A percentile compares a stretch with the other conserved stretches of the same genome.
phyloP scores from a whole-genome alignment of 768 basidiomycete genomes.

The Suillus paluster region DNA sequence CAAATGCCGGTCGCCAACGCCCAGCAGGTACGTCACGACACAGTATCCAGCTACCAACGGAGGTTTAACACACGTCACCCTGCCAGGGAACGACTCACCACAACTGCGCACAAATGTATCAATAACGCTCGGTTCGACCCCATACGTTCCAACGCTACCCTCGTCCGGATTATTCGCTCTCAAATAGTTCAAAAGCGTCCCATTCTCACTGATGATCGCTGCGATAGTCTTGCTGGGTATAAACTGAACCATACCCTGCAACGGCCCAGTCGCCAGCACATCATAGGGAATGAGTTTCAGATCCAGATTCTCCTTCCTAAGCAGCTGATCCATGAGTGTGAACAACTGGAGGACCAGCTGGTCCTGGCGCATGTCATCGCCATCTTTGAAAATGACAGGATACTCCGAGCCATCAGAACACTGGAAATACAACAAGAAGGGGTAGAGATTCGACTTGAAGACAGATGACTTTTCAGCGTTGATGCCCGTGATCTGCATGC shows the following conservation, averaged over 20 bases:
- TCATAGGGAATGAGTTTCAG: constrained; percentile 89
- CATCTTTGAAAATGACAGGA: constrained; percentile 98
- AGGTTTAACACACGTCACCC: constrained; percentile 16
- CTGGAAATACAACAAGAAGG: constrained; percentile 91
- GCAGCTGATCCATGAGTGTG: constrained; percentile 93
- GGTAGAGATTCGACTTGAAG: constrained; percentile 97
- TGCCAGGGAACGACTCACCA: constrained; percentile 57
- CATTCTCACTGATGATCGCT: constrained; percentile 90
- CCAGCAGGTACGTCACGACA: constrained; percentile 93
- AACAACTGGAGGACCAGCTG: constrained; percentile 97
- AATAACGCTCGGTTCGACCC: constrained; percentile 91
- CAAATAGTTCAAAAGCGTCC: constrained; percentile 87
- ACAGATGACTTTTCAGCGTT: constrained; percentile 91
- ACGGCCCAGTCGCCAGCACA: constrained; percentile 88
- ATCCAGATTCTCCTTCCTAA: constrained; percentile 95
- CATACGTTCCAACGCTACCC: constrained; percentile 90
- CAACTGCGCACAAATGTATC: constrained; percentile 97
- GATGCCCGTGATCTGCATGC: constrained; percentile 82
- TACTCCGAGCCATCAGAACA: constrained; percentile 85
- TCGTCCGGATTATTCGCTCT: constrained; percentile 89
- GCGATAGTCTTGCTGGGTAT: constrained; percentile 96
- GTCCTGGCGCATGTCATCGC: constrained; percentile 98
- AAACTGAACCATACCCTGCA: constrained; percentile 96
- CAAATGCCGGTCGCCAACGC: constrained; percentile 95
- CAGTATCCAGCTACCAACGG: constrained; percentile 87